phyloP scores from a whole-genome alignment of 2,329 filamentous ascomycete species.

The Cercospora sp. region DNA sequence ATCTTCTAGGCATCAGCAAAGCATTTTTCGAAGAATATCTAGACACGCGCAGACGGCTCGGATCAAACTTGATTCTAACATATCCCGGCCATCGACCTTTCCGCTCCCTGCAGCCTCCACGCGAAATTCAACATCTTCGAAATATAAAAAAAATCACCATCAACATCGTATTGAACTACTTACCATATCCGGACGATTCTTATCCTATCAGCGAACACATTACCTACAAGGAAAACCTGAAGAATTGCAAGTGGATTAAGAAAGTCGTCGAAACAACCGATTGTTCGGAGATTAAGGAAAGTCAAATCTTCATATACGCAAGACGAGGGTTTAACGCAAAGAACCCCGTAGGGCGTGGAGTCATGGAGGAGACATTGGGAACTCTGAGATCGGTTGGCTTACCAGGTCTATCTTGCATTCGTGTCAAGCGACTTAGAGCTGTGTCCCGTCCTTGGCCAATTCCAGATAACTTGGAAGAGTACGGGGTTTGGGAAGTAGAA shows the following conservation, averaged over 20 bases:
- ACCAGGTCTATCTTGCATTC: background rate
- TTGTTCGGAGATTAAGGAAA: background rate
- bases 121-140: background rate
- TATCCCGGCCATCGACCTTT: background rate
- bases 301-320: background rate
- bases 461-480: background rate
- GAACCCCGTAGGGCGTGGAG: background rate
- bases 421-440: background rate
- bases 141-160: background rate
- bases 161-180: background rate
- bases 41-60: background rate
- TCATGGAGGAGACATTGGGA: background rate
- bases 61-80: background rate
- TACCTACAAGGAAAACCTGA: background rate
- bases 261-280: background rate
- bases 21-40: background rate
- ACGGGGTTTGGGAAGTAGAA: background rate
- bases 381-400: background rate
- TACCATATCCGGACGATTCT: background rate
- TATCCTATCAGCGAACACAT: background rate
- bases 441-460: background rate
- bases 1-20: background rate
- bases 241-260: background rate
- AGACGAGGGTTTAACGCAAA: background rate
- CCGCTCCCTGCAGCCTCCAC: background rate